Evolutionary conservation across 2,329 filamentous ascomycete species (phyloP).

Genomic region (Botrytis paeoniae): DNA sequence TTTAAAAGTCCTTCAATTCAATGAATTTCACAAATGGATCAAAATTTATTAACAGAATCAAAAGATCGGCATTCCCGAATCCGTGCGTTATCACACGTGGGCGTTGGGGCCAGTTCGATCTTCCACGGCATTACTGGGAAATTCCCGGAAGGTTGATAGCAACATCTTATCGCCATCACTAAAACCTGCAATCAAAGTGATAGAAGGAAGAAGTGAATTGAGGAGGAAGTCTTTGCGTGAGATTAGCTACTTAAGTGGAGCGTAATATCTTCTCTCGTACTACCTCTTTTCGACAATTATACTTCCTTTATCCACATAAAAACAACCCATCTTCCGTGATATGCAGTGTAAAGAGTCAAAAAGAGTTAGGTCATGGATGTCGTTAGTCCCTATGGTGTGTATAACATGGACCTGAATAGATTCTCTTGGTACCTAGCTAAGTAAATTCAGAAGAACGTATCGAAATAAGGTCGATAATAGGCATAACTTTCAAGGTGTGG

Average conservation of each 20-base stretch:
- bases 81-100: neutral
- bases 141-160: neutral
- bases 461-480: neutral
- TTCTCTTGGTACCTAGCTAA: neutral
- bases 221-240: neutral
- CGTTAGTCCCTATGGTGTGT: neutral
- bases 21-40: neutral
- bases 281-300: neutral
- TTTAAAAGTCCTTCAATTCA: neutral
- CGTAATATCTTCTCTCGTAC: neutral
- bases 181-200: neutral
- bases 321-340: neutral
- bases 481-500: neutral
- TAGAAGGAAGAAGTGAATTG: neutral
- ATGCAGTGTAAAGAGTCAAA: neutral
- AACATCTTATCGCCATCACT: neutral
- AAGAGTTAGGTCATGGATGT: neutral
- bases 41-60: neutral
- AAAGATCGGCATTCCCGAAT: neutral
- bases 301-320: neutral
- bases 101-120: neutral
- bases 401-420: neutral
- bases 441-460: constrained; percentile 10
- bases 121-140: neutral
- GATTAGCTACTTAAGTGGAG: neutral